phyloP scores from a whole-genome alignment of 2,329 filamentous ascomycete species.

The Aspergillus arachidicola region DNA sequence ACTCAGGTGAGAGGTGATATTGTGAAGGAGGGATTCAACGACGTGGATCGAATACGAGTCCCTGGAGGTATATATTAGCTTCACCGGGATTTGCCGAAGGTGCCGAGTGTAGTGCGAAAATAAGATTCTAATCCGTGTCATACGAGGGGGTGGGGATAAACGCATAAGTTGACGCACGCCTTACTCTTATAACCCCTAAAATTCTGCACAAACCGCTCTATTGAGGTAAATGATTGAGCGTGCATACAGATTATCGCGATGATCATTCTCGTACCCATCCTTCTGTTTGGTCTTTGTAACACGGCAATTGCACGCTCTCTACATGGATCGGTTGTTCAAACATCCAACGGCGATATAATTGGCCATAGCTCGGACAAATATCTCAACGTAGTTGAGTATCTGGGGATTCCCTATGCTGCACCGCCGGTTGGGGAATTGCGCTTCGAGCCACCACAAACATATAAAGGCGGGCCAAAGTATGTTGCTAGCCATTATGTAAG shows the following conservation, averaged over 20 bases:
- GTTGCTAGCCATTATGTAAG: constrained; percentile 16
- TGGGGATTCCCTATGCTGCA: constrained; percentile 33
- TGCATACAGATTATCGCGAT: background rate
- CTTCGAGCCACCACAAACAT: constrained; percentile 27
- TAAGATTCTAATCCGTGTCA: background rate
- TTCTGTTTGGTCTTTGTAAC: background rate
- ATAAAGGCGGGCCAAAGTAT: constrained; percentile 10
- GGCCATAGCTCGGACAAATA: background rate
- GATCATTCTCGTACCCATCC: background rate
- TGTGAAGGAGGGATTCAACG: background rate
- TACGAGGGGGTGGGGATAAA: background rate
- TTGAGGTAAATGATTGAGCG: background rate
- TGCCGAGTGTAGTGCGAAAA: background rate
- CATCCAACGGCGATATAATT: background rate
- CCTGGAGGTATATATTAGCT: background rate
- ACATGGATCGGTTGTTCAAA: background rate
- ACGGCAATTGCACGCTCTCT: background rate
- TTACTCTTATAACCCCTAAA: background rate
- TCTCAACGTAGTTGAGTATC: constrained; percentile 21
- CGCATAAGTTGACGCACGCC: too few relatives aligned
- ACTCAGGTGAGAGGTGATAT: too few relatives aligned
- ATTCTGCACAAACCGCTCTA: background rate
- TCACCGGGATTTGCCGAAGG: background rate
- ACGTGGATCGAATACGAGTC: background rate
- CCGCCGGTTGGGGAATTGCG: constrained; percentile 32